Evolutionary conservation across 306 rosid genomes (phyloP), one percentile per base, ranked within the genome.

Genomic region (Dryas alaskensis): DNA sequence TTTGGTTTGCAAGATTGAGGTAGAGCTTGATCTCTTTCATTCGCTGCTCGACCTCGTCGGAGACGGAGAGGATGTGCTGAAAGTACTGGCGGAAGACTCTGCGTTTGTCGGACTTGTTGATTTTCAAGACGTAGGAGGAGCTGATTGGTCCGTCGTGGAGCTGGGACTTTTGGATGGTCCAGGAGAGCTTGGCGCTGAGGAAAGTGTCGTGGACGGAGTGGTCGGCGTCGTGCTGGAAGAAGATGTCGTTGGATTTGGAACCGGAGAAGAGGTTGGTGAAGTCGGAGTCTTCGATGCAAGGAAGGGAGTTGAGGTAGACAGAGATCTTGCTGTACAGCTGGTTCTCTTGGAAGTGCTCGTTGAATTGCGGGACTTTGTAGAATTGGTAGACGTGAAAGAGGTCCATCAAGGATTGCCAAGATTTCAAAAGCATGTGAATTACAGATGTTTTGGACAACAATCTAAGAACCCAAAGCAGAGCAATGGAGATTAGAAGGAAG

Each of bases 51-150:
- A 93, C 72, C 53, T 93, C 98, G 6, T 89, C 95, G 0, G 87
- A 76, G 0, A 87, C 83, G 0, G 97, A 68, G 13, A 91, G 87
- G 10, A 94, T 84, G 79, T 89, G 97, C 82, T 91, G 98, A 60
- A 94, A 84, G 66, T 94, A 94, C 74, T 90, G 98, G 0, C 89
- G 92, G 78, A 94, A 91, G 49, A 94, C 78, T 44, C 98, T 72
- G 8, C 90, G 87, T 70, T 87, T 89, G 78, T 94, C 98, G 12
- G 79, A 78, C 85, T 84, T 88, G 60, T 76, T 85, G 27, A 94
- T 81, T 72, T 80, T 81, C 42, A 94, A 86, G 1, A 91, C 83
- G 22, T 86, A 79, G 2, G 89, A 73, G 2, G 89, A 73, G 2
- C 78, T 17, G 48, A 51, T 5, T 1, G 3, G 2, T 2, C 73